Base-by-base conservation (phyloP, 805 yeast genomes). In the Saccharomycopsis fermentans region DNA sequence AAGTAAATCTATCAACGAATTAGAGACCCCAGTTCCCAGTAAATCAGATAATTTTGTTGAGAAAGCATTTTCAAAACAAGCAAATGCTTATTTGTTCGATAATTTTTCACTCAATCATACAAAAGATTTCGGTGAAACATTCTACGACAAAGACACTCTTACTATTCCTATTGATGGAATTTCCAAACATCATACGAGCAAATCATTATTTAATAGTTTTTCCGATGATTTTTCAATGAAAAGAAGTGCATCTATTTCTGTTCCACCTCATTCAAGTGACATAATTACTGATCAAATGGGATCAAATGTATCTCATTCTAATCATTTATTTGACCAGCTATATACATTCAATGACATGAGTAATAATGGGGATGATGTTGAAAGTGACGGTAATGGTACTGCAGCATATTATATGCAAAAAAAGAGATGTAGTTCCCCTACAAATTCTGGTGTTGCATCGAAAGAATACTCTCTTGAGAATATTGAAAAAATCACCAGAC, bases 351-450 rank as follows among this genome's bases (percentile, higher is more conserved):
- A 43, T 5, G 50, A 43, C 24, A 4, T 29, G 2, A 43, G 24
- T 43, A 27, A 43, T 11, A 43, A 24, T 24, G 50, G 14, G 12
- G 24, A 43, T 16, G 29, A 24, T 43, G 24, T 6, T 21, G 50
- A 11, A 43, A 43, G 50, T 21, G 50, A 43, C 24, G 50, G 50
- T 9, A 43, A 43, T 43, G 50, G 50, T 9, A 21, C 29, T 21
- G 50, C 50, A 12, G 50, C 50, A 12, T 40, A 54, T 37, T 37
- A 36, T 37, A 29, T 39, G 27, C 52, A 27, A 6, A 55, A 54
- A 50, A 52, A 58, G 21, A 51, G 56, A 37, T 40, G 24, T 17
- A 37, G 63, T 27, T 52, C 55, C 47, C 50, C 50, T 4, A 9
- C 24, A n/a, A 43, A 21, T 21, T 21, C 26, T 12, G n/a, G 12